phyloP scores from a whole-genome alignment of 768 basidiomycete genomes.

The Mycena albidolilacea region DNA sequence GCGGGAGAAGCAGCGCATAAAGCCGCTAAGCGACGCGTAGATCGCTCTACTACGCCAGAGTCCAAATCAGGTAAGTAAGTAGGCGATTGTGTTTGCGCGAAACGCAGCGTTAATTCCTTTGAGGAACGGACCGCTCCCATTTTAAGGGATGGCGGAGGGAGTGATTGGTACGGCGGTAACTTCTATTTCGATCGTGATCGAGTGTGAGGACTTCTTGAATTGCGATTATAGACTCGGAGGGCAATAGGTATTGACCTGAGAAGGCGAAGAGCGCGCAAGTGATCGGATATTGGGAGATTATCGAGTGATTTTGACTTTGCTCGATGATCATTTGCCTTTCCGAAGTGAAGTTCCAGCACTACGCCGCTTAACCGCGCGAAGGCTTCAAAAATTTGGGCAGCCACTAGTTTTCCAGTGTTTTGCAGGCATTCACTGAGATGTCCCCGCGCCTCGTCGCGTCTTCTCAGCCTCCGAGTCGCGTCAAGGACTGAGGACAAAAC shows the following conservation, averaged over 20 bases:
- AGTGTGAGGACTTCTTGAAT: not conserved
- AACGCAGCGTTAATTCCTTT: not conserved
- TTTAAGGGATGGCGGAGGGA: not conserved
- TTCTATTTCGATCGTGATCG: slow-evolving; percentile 21
- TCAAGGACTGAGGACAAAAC: not conserved
- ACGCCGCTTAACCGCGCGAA: not conserved
- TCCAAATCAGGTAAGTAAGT: slow-evolving; percentile 17
- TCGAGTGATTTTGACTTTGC: not conserved
- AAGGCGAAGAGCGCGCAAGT: not conserved
- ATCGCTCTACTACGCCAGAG: slow-evolving; percentile 3
- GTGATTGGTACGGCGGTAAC: not conserved
- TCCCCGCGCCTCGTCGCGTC: too few species aligned
- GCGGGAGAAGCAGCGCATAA: slow-evolving; percentile 11
- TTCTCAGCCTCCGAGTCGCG: too few species aligned
- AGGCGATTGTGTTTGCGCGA: not conserved
- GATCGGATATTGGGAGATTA: not conserved
- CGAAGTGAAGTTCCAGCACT: not conserved
- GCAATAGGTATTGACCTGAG: not conserved
- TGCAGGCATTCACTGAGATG: too few species aligned
- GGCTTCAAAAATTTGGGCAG: not conserved
- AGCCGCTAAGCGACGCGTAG: slow-evolving; percentile 27
- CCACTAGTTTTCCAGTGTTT: not conserved
- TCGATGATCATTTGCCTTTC: not conserved
- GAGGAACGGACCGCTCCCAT: not conserved
- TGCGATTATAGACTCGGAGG: not conserved